Conservation (phyloP, 345 rosid species). For the Citrus trifoliata region DNA sequence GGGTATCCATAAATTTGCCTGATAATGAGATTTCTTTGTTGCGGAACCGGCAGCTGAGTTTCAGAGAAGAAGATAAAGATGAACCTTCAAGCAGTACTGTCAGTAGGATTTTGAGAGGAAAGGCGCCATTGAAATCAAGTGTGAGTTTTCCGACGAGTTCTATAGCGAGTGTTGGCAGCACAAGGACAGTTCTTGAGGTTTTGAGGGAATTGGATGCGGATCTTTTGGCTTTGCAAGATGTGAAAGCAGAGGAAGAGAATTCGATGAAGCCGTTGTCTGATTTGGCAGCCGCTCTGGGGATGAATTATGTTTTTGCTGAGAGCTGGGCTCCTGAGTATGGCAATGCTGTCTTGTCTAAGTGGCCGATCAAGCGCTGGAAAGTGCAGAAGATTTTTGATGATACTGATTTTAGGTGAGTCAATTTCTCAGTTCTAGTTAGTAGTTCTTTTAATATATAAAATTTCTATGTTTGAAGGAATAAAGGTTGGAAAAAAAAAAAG, state of each 20-base stretch:
- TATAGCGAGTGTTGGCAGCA: slow-evolving; percentile 16
- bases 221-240: slow-evolving; percentile 86
- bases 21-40: slow-evolving; percentile 86
- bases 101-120: slow-evolving; percentile 30
- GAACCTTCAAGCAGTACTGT: slow-evolving; percentile 13
- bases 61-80: slow-evolving; percentile 42
- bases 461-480: neutral
- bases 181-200: slow-evolving; percentile 67
- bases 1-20: slow-evolving; percentile 91
- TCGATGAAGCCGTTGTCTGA: slow-evolving; percentile 93
- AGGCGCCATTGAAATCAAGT: slow-evolving; percentile 38
- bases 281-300: slow-evolving; percentile 78
- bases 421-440: slow-evolving; percentile 1
- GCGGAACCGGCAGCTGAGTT: slow-evolving; percentile 57
- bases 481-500: neutral
- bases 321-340: slow-evolving; percentile 99
- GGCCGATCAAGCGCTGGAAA: slow-evolving; percentile 74
- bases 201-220: slow-evolving; percentile 80
- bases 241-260: slow-evolving; percentile 92
- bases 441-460: neutral
- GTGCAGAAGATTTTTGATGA: slow-evolving; percentile 86
- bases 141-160: slow-evolving; percentile 27
- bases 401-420: slow-evolving; percentile 70
- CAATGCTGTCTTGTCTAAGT: slow-evolving; percentile 81
- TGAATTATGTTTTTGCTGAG: slow-evolving; percentile 90